Conservation (phyloP, 768 basidiomycete species). For the Leccinellum albellum region DNA sequence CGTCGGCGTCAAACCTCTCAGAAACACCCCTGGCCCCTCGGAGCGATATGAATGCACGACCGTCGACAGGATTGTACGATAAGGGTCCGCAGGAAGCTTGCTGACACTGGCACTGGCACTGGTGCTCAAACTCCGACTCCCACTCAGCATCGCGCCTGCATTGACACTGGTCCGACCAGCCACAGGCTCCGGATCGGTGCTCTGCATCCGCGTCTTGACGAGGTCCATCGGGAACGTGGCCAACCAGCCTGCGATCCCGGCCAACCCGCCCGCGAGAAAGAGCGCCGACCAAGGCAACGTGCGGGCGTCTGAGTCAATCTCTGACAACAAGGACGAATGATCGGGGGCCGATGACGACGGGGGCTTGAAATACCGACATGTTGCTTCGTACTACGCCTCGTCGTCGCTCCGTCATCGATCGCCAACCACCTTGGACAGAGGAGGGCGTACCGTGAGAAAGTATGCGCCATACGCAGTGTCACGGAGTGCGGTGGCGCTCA, state of each 20-base stretch:
- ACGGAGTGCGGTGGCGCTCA: conserved; percentile 66
- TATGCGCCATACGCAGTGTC: conserved; percentile 86
- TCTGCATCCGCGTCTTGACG: conserved; percentile 86
- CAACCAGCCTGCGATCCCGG: conserved; percentile 75
- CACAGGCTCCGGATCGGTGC: conserved; percentile 22
- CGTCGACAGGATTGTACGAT: conserved; percentile 55
- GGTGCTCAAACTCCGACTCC: neutral
- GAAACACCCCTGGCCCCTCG: conserved; percentile 71
- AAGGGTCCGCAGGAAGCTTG: conserved; percentile 41
- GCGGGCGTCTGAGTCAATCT: conserved; percentile 37
- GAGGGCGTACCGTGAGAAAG: conserved; percentile 64
- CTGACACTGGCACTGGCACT: neutral
- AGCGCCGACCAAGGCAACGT: conserved; percentile 51
- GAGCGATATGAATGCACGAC: conserved; percentile 54
- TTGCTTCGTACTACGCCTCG: conserved; percentile 56
- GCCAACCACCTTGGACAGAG: neutral
- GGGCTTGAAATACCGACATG: conserved; percentile 46
- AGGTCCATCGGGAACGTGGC: conserved; percentile 87
- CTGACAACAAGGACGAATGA: conserved; percentile 37
- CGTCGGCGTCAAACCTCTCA: conserved; percentile 74
- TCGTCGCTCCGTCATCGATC: conserved; percentile 5
- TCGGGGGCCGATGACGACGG: conserved; percentile 15
- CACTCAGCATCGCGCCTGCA: neutral
- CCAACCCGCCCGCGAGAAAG: conserved; percentile 70
- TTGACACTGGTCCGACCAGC: neutral